A percentile compares a stretch with the other conserved stretches of the same genome.
Conservation (phyloP, 1,139 yeast species). For the Taphrina wiesneri region DNA sequence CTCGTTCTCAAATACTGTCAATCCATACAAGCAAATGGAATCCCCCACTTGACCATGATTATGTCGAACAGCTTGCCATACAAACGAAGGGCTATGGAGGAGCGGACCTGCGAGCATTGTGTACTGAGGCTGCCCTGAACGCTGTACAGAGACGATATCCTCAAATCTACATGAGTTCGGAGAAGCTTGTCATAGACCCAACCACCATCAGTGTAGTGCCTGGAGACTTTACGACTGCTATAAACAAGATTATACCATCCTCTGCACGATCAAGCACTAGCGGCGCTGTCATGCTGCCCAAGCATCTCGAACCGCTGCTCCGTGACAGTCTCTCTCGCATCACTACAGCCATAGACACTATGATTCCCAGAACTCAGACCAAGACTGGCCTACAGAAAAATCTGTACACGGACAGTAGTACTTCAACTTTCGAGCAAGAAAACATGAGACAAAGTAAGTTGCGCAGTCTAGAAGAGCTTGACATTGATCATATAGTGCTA, state of each 20-base stretch:
- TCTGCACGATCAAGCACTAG: slow-evolving; percentile 82
- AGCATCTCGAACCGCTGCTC: slow-evolving; percentile 65
- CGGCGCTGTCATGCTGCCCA: slow-evolving; percentile 77
- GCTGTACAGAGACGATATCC: slow-evolving; percentile 92
- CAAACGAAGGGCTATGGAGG: slow-evolving; percentile 97
- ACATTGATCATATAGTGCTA: slow-evolving; percentile 41
- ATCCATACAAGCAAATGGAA: slow-evolving; percentile 91
- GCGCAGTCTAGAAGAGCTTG: slow-evolving; percentile 42
- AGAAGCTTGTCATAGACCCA: slow-evolving; percentile 74
- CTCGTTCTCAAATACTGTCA: slow-evolving; percentile 72
- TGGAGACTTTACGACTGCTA: slow-evolving; percentile 80
- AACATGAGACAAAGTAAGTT: slow-evolving; percentile 55
- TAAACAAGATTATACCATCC: slow-evolving; percentile 83
- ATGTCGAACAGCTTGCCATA: slow-evolving; percentile 68
- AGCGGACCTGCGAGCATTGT: slow-evolving; percentile 90
- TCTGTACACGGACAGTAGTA: slow-evolving; percentile 60
- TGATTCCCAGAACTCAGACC: slow-evolving; percentile 66
- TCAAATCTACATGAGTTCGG: slow-evolving; percentile 78
- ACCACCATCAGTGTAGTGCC: slow-evolving; percentile 72
- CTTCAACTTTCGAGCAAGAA: slow-evolving; percentile 70
- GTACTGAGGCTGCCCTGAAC: slow-evolving; percentile 92
- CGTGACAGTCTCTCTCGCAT: slow-evolving; percentile 54
- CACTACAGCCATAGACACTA: slow-evolving; percentile 53
- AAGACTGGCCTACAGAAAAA: slow-evolving; percentile 69
- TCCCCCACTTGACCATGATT: slow-evolving; percentile 62